Base-by-base conservation (phyloP, 2,329 filamentous ascomycete species). In the Fusarium sp. region DNA sequence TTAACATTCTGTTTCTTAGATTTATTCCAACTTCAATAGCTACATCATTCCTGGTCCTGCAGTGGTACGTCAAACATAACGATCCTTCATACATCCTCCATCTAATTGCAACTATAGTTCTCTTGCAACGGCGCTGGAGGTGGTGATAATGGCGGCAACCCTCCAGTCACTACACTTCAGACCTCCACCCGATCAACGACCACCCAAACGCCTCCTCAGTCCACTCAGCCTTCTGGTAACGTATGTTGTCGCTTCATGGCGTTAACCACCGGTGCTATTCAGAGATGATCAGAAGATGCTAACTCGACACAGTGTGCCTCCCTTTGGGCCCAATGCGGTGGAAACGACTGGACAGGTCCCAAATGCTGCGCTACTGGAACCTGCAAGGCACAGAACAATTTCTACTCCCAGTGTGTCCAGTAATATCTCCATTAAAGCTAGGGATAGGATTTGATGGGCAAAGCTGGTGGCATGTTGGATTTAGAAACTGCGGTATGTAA, bases 311-410 rank as follows among this genome's bases (percentile, higher is more conserved):
- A 62, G 58, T 62, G 58, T 6, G 56, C 58, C 23, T 12, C 28
- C 34, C 46, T 62, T 0, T 62, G 58, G 58, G 45, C 16, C 8
- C 58, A 62, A 12, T 62, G 58, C 13, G 58, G 58, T 0, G 58
- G 58, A 62, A 52, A 3, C 2, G 34, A 10, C 8, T 62, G 33
- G 38, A n/a, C 20, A 1, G 58, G 58, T 12, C 13, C 58, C 2
- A 62, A 62, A 45, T 62, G 58, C 30, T 62, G 58, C 23, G 57
- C 58, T 7, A 62, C 58, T 31, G 57, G 57, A 40, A 62, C 58
- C 0, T 62, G 58, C 57, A 62, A 62, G 11, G n/a, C 57, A 4
- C 12, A 30, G 0, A 62, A 62, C 18, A 40, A 62, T 5, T 62
- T 20, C 13, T 62, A 62, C 34, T 45, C 58, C 20, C 58, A 62